Conservation (phyloP, 169 alveolate genomes). For the Eimeria brunetti region DNA sequence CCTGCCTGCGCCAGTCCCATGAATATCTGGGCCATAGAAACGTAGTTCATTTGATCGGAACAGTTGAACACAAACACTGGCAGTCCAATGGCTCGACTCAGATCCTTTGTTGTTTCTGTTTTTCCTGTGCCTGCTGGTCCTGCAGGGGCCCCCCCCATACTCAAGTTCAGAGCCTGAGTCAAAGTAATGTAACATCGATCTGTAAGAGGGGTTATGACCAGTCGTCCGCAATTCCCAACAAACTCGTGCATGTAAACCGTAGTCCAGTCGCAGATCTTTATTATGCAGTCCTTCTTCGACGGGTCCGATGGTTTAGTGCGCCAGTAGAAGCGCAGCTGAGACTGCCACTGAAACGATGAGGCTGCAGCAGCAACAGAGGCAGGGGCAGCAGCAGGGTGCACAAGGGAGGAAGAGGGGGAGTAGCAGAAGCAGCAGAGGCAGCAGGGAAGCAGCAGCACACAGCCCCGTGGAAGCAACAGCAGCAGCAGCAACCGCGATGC, state of each 20-base stretch:
- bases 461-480: too few species aligned
- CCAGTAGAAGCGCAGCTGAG: conserved; percentile 96
- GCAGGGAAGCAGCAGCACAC: too few species aligned
- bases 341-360: conserved; percentile 96
- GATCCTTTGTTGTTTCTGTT: conserved; percentile 96
- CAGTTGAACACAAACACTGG: conserved; percentile 97
- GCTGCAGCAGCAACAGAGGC: conserved; percentile 84
- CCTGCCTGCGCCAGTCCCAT: conserved; percentile 94
- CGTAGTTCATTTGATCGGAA: conserved; percentile 95
- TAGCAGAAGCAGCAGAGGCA: not conserved
- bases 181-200: conserved; percentile 97
- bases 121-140: conserved; percentile 99
- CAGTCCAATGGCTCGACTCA: conserved; percentile 96
- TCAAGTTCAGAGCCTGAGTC: conserved; percentile 94
- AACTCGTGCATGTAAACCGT: conserved; percentile 97
- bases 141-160: conserved; percentile 97
- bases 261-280: conserved; percentile 96
- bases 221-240: conserved; percentile 96
- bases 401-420: too few species aligned
- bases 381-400: too few species aligned
- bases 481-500: too few species aligned
- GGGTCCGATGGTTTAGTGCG: conserved; percentile 75
- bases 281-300: conserved; percentile 90
- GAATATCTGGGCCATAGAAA: conserved; percentile 97
- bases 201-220: conserved; percentile 96